Base-by-base conservation (phyloP, 2,329 filamentous ascomycete species). In the Thelonectria discophora region DNA sequence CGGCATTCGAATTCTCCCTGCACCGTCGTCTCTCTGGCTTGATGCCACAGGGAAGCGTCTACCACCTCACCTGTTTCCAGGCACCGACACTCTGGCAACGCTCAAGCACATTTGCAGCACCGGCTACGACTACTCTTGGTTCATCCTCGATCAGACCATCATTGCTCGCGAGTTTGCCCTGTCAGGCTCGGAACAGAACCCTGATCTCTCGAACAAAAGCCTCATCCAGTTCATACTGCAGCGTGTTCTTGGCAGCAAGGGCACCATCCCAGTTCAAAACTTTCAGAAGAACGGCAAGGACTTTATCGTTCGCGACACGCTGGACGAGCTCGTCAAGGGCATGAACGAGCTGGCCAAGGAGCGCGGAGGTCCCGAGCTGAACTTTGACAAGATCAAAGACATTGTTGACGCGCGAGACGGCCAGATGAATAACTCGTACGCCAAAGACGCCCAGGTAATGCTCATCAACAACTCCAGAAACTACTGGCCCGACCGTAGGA, bases 51-150 rank as follows among this genome's bases (percentile, higher is more conserved):
- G 86, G 55, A 84, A 86, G 68, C 78, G 86, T 3, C 76, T 88
- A 0, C 86, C 86, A 0, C 81, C 84, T 0, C 83, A 81, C 61
- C 75, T 88, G 1, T 88, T 78, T 72, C 86, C 86, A 0, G 86
- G 86, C 1, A 77, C 79, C 32, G 86, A 88, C 69, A 88, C 86
- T 0, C 74, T 88, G 5, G 82, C 77, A 0, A 88, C 86, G 2
- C 79, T 88, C 15, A 82, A 83, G 74, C 75, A 88, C 68, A 88
- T 88, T 62, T 86, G 85, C 77, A 75, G 73, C 65, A 88, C 86
- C 0, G 86, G 86, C 0, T 83, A 87, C 74, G 85, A 88, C 71
- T 88, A 88, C 76, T 83, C 82, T 2, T 88, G 86, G 86, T 88
- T 88, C 75, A 80, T 88, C 56, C 79, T 86, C 2, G 80, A 86